phyloP scores from a whole-genome alignment of 768 basidiomycete species.

The Strobilomyces echinocephalus region DNA sequence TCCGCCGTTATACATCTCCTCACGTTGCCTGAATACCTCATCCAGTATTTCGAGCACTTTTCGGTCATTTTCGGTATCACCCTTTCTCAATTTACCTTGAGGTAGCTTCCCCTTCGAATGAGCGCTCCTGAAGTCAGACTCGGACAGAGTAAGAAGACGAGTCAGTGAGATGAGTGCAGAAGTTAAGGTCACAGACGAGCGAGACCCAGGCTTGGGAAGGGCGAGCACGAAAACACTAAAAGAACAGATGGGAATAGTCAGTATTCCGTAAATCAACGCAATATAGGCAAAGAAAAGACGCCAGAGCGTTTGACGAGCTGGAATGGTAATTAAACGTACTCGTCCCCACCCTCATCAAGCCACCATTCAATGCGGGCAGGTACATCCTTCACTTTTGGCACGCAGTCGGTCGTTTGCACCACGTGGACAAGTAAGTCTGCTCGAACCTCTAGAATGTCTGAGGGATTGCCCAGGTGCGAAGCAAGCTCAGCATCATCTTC shows the following conservation, averaged over 20 bases:
- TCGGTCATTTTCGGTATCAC: slow-evolving; percentile 3
- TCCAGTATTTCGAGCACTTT: slow-evolving; percentile 43
- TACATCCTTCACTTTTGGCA: slow-evolving; percentile 11
- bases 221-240: slow-evolving; percentile 10
- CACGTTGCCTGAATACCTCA: slow-evolving; percentile 46
- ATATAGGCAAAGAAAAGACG: neutral
- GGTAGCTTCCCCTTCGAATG: slow-evolving; percentile 66
- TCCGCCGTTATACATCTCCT: slow-evolving; percentile 36
- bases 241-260: neutral
- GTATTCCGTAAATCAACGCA: neutral
- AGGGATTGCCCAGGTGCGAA: slow-evolving; percentile 57
- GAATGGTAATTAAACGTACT: slow-evolving; percentile 48
- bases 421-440: slow-evolving; percentile 62
- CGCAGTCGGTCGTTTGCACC: slow-evolving; percentile 18
- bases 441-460: slow-evolving; percentile 72
- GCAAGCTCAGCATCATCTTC: slow-evolving; percentile 6
- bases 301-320: neutral
- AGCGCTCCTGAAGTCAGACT: slow-evolving; percentile 56
- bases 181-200: slow-evolving; percentile 49
- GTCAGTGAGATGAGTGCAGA: slow-evolving; percentile 64
- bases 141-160: slow-evolving; percentile 54
- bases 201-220: slow-evolving; percentile 38
- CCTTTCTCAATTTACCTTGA: slow-evolving; percentile 47
- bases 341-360: slow-evolving; percentile 86
- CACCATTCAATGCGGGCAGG: slow-evolving; percentile 78